Evolutionary conservation across 2,329 filamentous ascomycete genomes (phyloP).

Genomic region (Pochonia chlamydosporia): DNA sequence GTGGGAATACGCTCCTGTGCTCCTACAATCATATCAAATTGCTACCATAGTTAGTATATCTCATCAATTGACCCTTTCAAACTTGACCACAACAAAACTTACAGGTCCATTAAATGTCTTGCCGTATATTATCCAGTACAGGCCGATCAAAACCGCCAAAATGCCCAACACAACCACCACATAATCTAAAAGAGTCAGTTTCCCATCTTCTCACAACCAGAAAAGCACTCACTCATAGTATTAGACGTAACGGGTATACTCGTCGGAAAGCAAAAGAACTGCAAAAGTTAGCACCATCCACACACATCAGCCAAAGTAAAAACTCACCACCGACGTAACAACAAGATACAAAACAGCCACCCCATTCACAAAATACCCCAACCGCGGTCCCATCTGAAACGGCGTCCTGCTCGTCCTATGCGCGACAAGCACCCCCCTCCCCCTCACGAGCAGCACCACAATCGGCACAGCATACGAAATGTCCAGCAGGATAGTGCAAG

Average conservation of each 20-base stretch:
- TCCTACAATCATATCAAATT: background rate
- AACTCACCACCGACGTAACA: slow-evolving; percentile 30
- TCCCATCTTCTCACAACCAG: background rate
- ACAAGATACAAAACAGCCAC: slow-evolving; percentile 29
- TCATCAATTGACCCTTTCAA: too few relatives aligned
- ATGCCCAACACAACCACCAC: slow-evolving; percentile 31
- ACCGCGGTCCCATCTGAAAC: slow-evolving; percentile 22
- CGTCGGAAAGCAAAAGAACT: slow-evolving; percentile 27
- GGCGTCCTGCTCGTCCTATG: slow-evolving; percentile 18
- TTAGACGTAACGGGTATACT: slow-evolving; percentile 14
- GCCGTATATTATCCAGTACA: background rate
- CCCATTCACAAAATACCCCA: slow-evolving; percentile 24
- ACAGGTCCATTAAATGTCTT: background rate
- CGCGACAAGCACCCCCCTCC: slow-evolving; percentile 23
- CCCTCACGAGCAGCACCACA: slow-evolving; percentile 29
- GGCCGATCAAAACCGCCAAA: slow-evolving; percentile 11
- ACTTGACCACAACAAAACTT: background rate
- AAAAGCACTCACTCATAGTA: slow-evolving; percentile 14
- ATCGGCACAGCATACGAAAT: slow-evolving; percentile 39
- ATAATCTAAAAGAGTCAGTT: slow-evolving; percentile 21
- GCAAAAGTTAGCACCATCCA: background rate
- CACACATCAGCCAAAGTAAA: background rate
- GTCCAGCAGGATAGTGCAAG: slow-evolving; percentile 39
- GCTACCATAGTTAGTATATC: too few relatives aligned
- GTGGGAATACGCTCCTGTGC: too few relatives aligned